Percentiles rank a stretch among this genome's conserved stretches.
Conservation (phyloP, 1,284 basidiomycete genomes). For the Abortiporus biennis region DNA sequence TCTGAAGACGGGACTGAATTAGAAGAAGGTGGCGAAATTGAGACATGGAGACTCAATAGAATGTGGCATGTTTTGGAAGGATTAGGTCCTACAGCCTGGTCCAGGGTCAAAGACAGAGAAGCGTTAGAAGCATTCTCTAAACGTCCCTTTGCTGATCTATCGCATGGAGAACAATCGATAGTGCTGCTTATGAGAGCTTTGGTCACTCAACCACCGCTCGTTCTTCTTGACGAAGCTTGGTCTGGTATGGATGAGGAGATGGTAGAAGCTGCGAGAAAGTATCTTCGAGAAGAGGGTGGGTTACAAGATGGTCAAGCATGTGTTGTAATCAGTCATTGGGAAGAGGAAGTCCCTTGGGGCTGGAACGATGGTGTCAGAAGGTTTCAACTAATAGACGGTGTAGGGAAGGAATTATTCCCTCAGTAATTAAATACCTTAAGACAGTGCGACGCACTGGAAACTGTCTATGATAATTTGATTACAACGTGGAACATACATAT, state of each 20-base stretch:
- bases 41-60: conserved; percentile 38
- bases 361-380: conserved; percentile 40
- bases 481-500: no score
- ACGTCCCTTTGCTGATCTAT: conserved; percentile 52
- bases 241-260: conserved; percentile 83
- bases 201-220: conserved; percentile 60
- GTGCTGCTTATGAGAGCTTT: conserved; percentile 82
- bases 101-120: conserved; percentile 5
- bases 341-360: conserved; percentile 80
- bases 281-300: conserved; percentile 49
- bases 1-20: conserved; percentile 22
- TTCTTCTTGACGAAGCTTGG: conserved; percentile 88
- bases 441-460: no score
- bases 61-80: conserved; percentile 51
- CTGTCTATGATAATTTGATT: no score
- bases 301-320: conserved; percentile 61
- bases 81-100: conserved; percentile 58
- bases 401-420: conserved; percentile 26
- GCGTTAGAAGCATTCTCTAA: conserved; percentile 34
- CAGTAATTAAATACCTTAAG: no score
- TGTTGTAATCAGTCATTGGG: conserved; percentile 84
- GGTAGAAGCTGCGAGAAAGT: conserved; percentile 55
- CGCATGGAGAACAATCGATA: conserved; percentile 71
- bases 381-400: conserved; percentile 32
- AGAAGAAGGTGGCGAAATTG: conserved; percentile 26